Percentiles rank a stretch among this genome's conserved stretches.
phyloP scores from a whole-genome alignment of 768 basidiomycete genomes.

The Pleurotus pulmonarius region DNA sequence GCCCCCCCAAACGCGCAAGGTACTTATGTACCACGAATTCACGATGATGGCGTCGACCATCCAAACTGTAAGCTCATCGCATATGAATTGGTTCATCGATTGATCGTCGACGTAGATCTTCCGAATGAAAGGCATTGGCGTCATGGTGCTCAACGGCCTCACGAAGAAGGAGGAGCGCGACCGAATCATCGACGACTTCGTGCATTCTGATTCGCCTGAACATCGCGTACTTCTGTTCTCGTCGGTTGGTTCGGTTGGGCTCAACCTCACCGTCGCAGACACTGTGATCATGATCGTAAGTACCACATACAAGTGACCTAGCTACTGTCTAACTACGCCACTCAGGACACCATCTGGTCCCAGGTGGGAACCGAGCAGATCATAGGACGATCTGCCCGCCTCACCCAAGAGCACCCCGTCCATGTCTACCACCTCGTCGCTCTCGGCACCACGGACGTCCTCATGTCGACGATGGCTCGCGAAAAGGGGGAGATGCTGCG shows the following conservation, averaged over 20 bases:
- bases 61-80: not conserved
- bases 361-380: not conserved
- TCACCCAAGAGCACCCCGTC: conserved; percentile 6
- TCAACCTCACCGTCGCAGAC: not conserved
- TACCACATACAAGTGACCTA: too few relatives aligned
- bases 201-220: not conserved
- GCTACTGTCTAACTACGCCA: not conserved
- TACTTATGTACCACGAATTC: too few relatives aligned
- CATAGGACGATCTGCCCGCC: not conserved
- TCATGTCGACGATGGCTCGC: not conserved
- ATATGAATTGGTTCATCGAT: too few relatives aligned
- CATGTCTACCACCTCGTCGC: conserved; percentile 7
- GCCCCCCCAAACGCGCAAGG: too few relatives aligned
- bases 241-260: not conserved
- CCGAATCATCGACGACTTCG: not conserved
- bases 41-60: too few relatives aligned
- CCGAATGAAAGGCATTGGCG: not conserved
- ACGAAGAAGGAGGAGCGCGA: not conserved
- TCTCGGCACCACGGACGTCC: not conserved
- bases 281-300: conserved; percentile 3
- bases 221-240: conserved; percentile 4
- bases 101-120: not conserved
- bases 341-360: conserved; percentile 6
- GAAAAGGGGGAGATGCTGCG: conserved; percentile 3
- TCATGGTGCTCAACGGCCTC: not conserved